Conservation (phyloP, 148 eudicot species). For the Fagopyrum tataricum region DNA sequence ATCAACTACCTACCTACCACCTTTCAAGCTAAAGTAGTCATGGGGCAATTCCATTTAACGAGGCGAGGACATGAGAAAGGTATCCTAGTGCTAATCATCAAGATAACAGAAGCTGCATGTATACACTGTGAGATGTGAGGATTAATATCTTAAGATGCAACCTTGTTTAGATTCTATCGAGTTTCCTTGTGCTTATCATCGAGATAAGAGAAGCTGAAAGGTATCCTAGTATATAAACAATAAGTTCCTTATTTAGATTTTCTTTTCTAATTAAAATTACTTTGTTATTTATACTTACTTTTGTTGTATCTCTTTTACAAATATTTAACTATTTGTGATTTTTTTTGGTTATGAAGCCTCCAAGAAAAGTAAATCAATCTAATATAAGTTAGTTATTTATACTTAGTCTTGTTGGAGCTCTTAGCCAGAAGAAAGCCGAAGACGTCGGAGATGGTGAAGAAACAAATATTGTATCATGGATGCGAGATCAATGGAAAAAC, state of each 20-base stretch:
- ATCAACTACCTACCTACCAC: slow-evolving; percentile 4
- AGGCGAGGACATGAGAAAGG: background rate
- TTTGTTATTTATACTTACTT: no score
- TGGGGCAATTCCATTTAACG: background rate
- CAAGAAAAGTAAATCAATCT: no score
- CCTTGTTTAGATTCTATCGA: no score
- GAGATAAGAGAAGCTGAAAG: no score
- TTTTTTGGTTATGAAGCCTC: slow-evolving; percentile 90
- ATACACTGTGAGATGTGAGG: no score
- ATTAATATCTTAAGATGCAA: no score
- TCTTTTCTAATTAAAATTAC: no score
- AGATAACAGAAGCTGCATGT: background rate
- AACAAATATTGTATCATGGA: slow-evolving; percentile 64
- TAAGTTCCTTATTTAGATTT: slow-evolving; percentile 66
- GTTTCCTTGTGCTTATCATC: no score
- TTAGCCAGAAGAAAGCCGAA: slow-evolving; percentile 58
- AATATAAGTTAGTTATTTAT: no score
- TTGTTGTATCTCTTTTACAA: no score
- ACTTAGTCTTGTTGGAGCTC: slow-evolving; percentile 75
- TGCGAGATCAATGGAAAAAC: background rate
- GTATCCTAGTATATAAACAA: no score
- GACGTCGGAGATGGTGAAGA: slow-evolving; percentile 82
- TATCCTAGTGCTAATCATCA: background rate
- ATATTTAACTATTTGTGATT: no score
- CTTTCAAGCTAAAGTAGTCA: background rate